Percentiles rank a stretch among this genome's conserved stretches.
Evolutionary conservation across 2,329 filamentous ascomycete genomes (phyloP).

Genomic region (Plectosphaerella plurivora): DNA sequence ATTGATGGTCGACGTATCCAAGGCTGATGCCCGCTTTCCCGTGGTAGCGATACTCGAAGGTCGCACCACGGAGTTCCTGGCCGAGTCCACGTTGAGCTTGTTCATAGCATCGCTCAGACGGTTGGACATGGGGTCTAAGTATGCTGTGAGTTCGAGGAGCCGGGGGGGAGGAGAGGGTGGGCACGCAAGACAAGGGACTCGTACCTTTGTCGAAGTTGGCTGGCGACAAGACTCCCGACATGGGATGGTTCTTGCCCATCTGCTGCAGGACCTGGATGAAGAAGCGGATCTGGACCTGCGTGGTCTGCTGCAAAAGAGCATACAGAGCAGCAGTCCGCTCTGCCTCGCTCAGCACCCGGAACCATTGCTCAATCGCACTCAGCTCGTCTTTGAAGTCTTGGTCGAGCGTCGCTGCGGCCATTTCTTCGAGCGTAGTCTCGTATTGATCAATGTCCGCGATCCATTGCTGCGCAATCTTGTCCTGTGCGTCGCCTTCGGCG

Average conservation of each 20-base stretch:
- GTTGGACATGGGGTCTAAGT: constrained; percentile 92
- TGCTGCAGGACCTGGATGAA: constrained; percentile 98
- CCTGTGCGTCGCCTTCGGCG: constrained; percentile 74
- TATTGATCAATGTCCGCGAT: constrained; percentile 98
- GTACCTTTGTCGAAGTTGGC: constrained; percentile 94
- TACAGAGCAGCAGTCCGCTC: constrained; percentile 95
- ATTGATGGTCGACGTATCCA: constrained; percentile 90
- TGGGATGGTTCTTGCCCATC: constrained; percentile 97
- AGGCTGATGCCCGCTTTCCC: constrained; percentile 83
- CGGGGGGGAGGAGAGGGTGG: constrained; percentile 11
- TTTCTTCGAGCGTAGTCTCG: constrained; percentile 97
- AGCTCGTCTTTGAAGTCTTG: constrained; percentile 99
- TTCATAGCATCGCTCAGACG: constrained; percentile 95
- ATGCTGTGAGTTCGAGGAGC: constrained; percentile 15
- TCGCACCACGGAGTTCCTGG: constrained; percentile 80
- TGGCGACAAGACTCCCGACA: constrained; percentile 91
- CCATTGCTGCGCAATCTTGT: constrained; percentile 96
- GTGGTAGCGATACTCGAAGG: constrained; percentile 71
- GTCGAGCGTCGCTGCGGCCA: constrained; percentile 97
- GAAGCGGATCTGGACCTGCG: constrained; percentile 97
- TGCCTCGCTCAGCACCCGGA: constrained; percentile 92
- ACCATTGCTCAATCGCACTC: constrained; percentile 99
- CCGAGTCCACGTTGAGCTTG: constrained; percentile 83
- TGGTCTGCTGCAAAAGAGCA: constrained; percentile 94
- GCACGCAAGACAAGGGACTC: too few relatives aligned